Percentiles rank a stretch among this genome's conserved stretches.
These are phyloP conservation scores for Cladorrhinum samala DNA, from an alignment of 495 filamentous ascomycete genomes.

Conservation along the genomic window DNA sequence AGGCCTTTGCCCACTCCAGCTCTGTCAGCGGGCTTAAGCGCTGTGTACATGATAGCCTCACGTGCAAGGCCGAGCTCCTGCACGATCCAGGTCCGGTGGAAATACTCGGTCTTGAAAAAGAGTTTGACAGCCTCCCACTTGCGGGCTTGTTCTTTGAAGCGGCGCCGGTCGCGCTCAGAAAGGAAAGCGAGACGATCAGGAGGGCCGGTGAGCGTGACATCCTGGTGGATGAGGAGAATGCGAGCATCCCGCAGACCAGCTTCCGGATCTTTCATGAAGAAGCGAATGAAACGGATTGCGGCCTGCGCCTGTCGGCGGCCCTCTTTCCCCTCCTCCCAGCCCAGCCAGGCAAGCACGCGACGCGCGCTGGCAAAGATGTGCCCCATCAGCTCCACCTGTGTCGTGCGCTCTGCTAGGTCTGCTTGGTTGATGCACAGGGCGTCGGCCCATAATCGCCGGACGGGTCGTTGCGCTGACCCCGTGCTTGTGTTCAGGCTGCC, in stretches of 20 bases:
- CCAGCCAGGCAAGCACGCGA: constrained; percentile 24
- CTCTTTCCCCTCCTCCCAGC: constrained; percentile 17
- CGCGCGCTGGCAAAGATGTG: constrained; percentile 24
- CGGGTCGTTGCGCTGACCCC: constrained; percentile 1
- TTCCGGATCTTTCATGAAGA: constrained; percentile 15
- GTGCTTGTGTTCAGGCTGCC: background rate
- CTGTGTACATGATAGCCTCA: constrained; percentile 11
- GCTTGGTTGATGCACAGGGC: constrained; percentile 35
- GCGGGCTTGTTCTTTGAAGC: constrained; percentile 8
- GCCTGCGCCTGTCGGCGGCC: constrained; percentile 2
- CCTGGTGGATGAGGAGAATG: constrained; percentile 12
- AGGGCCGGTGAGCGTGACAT: background rate
- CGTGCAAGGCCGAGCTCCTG: constrained; percentile 20
- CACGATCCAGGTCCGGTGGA: constrained; percentile 22
- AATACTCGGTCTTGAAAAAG: constrained; percentile 17
- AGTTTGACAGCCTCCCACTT: constrained; percentile 13
- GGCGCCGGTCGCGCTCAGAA: constrained; percentile 7
- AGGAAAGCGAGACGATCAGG: background rate
- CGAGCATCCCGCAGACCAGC: constrained; percentile 4
- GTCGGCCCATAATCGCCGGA: constrained; percentile 28
- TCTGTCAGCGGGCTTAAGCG: constrained; percentile 3
- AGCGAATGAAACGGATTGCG: constrained; percentile 14
- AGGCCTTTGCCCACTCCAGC: too few species aligned
- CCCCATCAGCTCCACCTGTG: constrained; percentile 33
- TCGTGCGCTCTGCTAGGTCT: constrained; percentile 25